These are phyloP conservation scores for Tylopilus orsonianus DNA, from an alignment of 1,284 basidiomycete genomes.

Conservation along the genomic window DNA sequence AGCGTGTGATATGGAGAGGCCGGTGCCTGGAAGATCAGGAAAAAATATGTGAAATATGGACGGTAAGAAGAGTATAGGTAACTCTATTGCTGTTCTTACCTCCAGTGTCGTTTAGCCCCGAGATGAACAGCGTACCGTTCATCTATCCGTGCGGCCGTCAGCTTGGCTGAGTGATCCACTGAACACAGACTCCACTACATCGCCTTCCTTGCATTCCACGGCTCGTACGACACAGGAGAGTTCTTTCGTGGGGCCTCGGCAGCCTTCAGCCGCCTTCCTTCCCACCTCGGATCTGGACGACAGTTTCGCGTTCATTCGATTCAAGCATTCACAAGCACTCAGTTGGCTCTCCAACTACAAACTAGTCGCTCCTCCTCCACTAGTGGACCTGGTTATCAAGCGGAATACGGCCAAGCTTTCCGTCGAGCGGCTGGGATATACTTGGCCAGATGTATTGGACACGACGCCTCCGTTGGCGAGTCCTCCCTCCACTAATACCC, in stretches of 20 bases:
- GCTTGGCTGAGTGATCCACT: slow-evolving; percentile 64
- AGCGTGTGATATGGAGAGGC: slow-evolving; percentile 74
- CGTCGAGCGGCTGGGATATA: slow-evolving; percentile 48
- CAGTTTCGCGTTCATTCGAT: slow-evolving; percentile 41
- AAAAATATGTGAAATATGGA: slow-evolving; percentile 66
- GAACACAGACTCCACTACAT: slow-evolving; percentile 18
- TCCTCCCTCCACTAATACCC: slow-evolving; percentile 41
- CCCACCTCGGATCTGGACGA: slow-evolving; percentile 1
- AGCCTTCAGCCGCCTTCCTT: not conserved
- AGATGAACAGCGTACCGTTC: slow-evolving; percentile 60
- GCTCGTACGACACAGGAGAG: not conserved
- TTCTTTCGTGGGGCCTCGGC: slow-evolving; percentile 3
- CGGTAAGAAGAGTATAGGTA: slow-evolving; percentile 42
- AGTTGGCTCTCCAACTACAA: slow-evolving; percentile 36
- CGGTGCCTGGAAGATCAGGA: slow-evolving; percentile 65
- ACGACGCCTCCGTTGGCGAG: slow-evolving; percentile 36
- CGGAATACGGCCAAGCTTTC: slow-evolving; percentile 27
- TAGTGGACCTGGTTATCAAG: slow-evolving; percentile 5
- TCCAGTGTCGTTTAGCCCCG: slow-evolving; percentile 42
- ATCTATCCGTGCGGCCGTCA: slow-evolving; percentile 73
- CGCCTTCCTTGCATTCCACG: slow-evolving; percentile 4
- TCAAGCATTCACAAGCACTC: slow-evolving; percentile 50
- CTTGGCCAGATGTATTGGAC: slow-evolving; percentile 66
- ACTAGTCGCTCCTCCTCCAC: slow-evolving; percentile 10
- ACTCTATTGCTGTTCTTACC: slow-evolving; percentile 9